Evolutionary conservation across 768 basidiomycete species (phyloP).

Genomic region (Mycena chlorophos): DNA sequence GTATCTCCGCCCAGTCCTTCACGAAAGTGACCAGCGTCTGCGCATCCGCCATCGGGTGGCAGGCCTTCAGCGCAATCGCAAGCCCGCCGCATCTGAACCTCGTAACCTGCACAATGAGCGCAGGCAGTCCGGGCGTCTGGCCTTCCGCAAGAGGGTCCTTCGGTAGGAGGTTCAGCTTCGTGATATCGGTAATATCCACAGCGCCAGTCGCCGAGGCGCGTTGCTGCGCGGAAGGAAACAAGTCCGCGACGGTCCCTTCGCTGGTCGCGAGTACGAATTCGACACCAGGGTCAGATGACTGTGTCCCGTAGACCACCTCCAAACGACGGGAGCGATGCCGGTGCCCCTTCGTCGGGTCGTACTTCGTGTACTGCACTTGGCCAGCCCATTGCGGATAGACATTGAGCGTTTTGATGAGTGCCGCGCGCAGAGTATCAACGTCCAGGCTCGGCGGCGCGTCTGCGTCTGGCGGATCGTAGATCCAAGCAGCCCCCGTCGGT

Average conservation of each 20-base stretch:
- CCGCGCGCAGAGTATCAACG: constrained; percentile 15
- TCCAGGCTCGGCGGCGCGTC: constrained; percentile 5
- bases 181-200: constrained; percentile 17
- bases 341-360: constrained; percentile 21
- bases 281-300: constrained; percentile 31
- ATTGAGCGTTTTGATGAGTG: constrained; percentile 25
- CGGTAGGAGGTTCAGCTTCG: constrained; percentile 19
- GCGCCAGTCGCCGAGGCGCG: constrained; percentile 18
- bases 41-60: constrained; percentile 39
- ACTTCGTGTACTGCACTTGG: constrained; percentile 28
- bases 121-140: constrained; percentile 28
- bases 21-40: constrained; percentile 35
- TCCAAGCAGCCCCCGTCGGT: constrained; percentile 30
- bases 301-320: constrained; percentile 26
- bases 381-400: constrained; percentile 35
- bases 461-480: constrained; percentile 23
- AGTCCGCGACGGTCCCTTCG: neutral
- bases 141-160: constrained; percentile 26
- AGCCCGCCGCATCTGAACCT: constrained; percentile 31
- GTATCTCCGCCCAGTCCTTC: constrained; percentile 35
- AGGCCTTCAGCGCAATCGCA: constrained; percentile 33
- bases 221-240: constrained; percentile 11
- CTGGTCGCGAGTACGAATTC: constrained; percentile 28
- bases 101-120: constrained; percentile 36
- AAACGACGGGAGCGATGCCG: constrained; percentile 30